Evolutionary conservation across 331 rosid genomes (phyloP), one percentile per base, ranked within the genome.

Genomic region (Malus hybrid): DNA sequence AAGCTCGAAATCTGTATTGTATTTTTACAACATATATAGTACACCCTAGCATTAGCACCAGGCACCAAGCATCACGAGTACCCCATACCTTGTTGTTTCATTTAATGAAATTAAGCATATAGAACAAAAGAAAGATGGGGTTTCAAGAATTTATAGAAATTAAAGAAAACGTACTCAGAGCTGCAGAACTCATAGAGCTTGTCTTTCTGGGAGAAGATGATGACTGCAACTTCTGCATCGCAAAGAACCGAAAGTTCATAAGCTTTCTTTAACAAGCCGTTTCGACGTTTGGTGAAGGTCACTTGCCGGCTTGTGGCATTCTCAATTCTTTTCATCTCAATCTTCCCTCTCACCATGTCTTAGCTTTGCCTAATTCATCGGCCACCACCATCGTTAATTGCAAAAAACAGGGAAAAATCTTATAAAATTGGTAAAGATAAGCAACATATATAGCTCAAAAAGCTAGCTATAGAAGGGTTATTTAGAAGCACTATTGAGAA

Each of bases 291-390:
- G 24, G 24, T 24, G 24, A 24, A 24, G 24, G 24, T 24, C 24
- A 24, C 24, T 24, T 24, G 24, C 24, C 24, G 24, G 24, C 24
- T 24, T 24, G 24, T 24, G 24, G 24, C 24, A 24, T 24, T 24
- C 24, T 24, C 24, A 24, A 24, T 24, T 24, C 24, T 34, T 69
- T 77, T 82, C 87, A 87, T 85, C 82, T 87, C 77, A 60, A 87
- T 73, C 79, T 87, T 87, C 36, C 91, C 91, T 73, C 91, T 87
- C 87, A 80, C 88, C 91, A 87, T 87, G 27, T 78, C 68, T 10
- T 39, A 39, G 46, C 76, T 65, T n/a, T 12, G 19, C 19, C 44
- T 11, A 66, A 32, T 71, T 44, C 69, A 14, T 44, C 69, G 4
- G 12, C 13, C 46, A 66, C 36, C 52, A 4, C 33, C 66, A 34